Evolutionary conservation across 176 grass and related monocot species (phyloP), one percentile per base, ranked within the genome.

Genomic region (Oryza officinalis): DNA sequence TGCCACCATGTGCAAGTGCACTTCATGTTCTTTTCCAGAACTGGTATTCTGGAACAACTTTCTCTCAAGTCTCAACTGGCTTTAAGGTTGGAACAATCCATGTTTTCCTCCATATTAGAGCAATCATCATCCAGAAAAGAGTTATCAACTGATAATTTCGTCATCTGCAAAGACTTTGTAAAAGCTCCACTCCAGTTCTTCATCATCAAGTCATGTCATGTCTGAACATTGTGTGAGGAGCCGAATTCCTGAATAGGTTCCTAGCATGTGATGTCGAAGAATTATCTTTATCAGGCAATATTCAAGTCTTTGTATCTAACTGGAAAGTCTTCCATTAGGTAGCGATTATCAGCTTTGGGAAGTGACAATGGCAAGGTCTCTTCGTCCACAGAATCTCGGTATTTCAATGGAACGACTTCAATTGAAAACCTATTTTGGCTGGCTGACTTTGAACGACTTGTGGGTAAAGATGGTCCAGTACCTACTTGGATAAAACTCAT

Each of bases 271-370:
- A 26, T 27, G 60, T 27, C n/a, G 4, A 67, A 74, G 15, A 54
- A 72, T 40, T 78, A 38, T 74, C 23, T 43, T 57, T 22, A 79
- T 90, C 69, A 87, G 28, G 71, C 23, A 9, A 63, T 79, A 75
- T 82, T 83, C 13, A 72, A 87, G n/a, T 75, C 30, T 74, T 90
- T 90, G 38, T 90, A 88, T 89, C 90, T 92, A 75, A 83, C 79
- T 82, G 80, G 50, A 75, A 83, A 15, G 9, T 67, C 79, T 83
- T 89, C 50, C 63, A 83, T 84, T 68, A 82, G 68, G 67, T 72
- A 87, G 63, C 14, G 76, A 79, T 80, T 86, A 17, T 83, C 87
- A 44, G 54, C 66, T 77, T 91, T 89, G 33, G 87, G 77, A 61
- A 85, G 63, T 81, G 87, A 88, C 33, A 88, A n/a, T 6, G 75